phyloP scores from a whole-genome alignment of 495 filamentous ascomycete species.

The Thermothielavioides terrestris region DNA sequence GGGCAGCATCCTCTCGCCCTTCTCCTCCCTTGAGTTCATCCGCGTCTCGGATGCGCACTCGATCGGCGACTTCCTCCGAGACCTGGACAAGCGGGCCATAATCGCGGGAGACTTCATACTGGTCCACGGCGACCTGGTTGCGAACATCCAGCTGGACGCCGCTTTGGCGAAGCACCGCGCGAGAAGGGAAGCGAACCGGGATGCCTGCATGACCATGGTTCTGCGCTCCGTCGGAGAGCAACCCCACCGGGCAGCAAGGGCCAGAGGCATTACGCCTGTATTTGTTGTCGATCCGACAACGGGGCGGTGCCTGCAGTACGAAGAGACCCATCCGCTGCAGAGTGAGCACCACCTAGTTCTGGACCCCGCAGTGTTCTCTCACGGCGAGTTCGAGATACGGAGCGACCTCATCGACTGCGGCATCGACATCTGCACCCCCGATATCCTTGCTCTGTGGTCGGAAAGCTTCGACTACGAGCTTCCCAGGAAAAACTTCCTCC shows the following conservation, averaged over 20 bases:
- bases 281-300: conserved; percentile 79
- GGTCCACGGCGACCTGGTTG: conserved; percentile 89
- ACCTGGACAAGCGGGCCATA: conserved; percentile 77
- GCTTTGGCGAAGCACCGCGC: conserved; percentile 72
- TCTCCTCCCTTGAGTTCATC: conserved; percentile 73
- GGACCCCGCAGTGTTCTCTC: conserved; percentile 52
- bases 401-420: conserved; percentile 87
- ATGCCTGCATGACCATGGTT: conserved; percentile 98
- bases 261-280: conserved; percentile 62
- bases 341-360: conserved; percentile 52
- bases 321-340: conserved; percentile 54
- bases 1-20: conserved; percentile 61
- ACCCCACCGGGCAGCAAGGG: conserved; percentile 58
- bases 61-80: conserved; percentile 89
- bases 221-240: conserved; percentile 65
- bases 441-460: conserved; percentile 88
- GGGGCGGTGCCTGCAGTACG: conserved; percentile 85
- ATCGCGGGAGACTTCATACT: conserved; percentile 87
- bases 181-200: conserved; percentile 75
- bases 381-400: conserved; percentile 64
- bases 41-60: conserved; percentile 73
- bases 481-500: conserved; percentile 78
- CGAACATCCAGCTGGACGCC: conserved; percentile 74
- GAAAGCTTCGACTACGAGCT: conserved; percentile 96
- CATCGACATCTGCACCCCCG: conserved; percentile 96